These are phyloP conservation scores for Sextonia rubra DNA, from an alignment of 164 flowering plant species.

Conservation along the genomic window DNA sequence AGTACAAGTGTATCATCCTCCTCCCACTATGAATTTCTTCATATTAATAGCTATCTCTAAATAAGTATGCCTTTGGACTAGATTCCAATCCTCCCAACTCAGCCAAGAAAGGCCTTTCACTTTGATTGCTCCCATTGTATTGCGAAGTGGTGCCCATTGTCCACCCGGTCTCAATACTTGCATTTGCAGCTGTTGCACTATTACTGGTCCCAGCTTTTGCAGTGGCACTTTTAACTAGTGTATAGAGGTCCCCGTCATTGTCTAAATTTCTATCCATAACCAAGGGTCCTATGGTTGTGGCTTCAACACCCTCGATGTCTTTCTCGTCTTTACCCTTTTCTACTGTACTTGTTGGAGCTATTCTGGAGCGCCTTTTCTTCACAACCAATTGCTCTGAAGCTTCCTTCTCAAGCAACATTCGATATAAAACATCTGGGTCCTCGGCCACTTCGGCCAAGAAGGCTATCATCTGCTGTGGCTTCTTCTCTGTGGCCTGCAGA, in stretches of 20 bases:
- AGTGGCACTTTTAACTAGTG: not conserved
- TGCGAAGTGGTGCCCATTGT: not conserved
- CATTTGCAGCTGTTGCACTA: not conserved
- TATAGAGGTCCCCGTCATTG: constrained; percentile 1
- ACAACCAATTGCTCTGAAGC: constrained; percentile 17
- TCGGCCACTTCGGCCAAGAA: constrained; percentile 64
- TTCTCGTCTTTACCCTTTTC: not conserved
- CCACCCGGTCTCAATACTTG: not conserved
- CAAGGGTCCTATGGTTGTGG: not conserved
- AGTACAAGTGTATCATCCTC: no score
- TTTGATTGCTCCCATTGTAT: not conserved
- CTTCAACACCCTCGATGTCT: not conserved
- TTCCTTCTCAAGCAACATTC: constrained; percentile 46
- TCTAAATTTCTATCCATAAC: not conserved
- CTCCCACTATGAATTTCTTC: no score
- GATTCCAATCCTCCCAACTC: not conserved
- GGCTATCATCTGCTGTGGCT: constrained; percentile 89
- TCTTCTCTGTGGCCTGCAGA: constrained; percentile 63
- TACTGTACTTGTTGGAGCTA: constrained; percentile 1
- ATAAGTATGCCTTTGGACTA: not conserved
- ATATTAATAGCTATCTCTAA: not conserved
- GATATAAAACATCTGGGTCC: constrained; percentile 61
- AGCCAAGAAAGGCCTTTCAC: not conserved
- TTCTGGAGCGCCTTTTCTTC: constrained; percentile 36
- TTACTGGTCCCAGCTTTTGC: not conserved